Evolutionary conservation across 352 stramenopile genomes (phyloP).

Genomic region (Phytophthora crassamura): DNA sequence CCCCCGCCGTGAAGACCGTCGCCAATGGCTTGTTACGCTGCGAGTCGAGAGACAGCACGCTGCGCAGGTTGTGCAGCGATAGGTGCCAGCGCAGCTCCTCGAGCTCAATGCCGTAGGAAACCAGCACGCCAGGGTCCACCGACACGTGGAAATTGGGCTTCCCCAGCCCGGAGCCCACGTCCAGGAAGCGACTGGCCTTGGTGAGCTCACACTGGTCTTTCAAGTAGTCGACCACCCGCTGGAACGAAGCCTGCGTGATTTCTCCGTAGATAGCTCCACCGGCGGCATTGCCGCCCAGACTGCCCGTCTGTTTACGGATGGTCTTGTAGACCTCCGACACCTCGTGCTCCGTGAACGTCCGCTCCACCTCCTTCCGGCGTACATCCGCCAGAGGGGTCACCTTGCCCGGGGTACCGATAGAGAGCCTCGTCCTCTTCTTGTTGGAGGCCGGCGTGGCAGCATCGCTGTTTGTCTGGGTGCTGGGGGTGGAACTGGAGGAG

Average conservation of each 20-base stretch:
- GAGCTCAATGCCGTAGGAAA: slow-evolving; percentile 96
- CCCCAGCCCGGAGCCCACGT: slow-evolving; percentile 96
- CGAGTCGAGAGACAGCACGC: slow-evolving; percentile 79
- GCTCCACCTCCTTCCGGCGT: slow-evolving; percentile 70
- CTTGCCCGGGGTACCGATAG: slow-evolving; percentile 76
- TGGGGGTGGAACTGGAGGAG: slow-evolving; percentile 14
- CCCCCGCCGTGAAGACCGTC: slow-evolving; percentile 92
- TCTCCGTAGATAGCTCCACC: slow-evolving; percentile 98
- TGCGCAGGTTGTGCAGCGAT: slow-evolving; percentile 93
- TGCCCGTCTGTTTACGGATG: slow-evolving; percentile 94
- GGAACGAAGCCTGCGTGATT: slow-evolving; percentile 97
- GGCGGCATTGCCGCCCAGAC: slow-evolving; percentile 94
- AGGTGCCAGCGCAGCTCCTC: slow-evolving; percentile 95
- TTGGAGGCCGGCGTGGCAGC: slow-evolving; percentile 25
- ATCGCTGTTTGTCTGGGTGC: slow-evolving; percentile 22
- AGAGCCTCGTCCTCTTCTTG: slow-evolving; percentile 71
- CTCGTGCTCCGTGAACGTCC: slow-evolving; percentile 82
- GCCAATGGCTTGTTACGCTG: slow-evolving; percentile 61
- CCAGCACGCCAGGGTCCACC: slow-evolving; percentile 94
- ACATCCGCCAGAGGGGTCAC: slow-evolving; percentile 63
- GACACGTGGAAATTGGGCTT: slow-evolving; percentile 98
- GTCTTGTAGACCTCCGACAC: slow-evolving; percentile 92
- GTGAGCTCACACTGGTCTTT: slow-evolving; percentile 93
- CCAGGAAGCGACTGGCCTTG: slow-evolving; percentile 93
- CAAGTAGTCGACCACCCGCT: slow-evolving; percentile 96